A percentile compares a stretch with the other conserved stretches of the same genome.
Conservation (phyloP, 805 yeast species). For the Hanseniaspora nectarophila region DNA sequence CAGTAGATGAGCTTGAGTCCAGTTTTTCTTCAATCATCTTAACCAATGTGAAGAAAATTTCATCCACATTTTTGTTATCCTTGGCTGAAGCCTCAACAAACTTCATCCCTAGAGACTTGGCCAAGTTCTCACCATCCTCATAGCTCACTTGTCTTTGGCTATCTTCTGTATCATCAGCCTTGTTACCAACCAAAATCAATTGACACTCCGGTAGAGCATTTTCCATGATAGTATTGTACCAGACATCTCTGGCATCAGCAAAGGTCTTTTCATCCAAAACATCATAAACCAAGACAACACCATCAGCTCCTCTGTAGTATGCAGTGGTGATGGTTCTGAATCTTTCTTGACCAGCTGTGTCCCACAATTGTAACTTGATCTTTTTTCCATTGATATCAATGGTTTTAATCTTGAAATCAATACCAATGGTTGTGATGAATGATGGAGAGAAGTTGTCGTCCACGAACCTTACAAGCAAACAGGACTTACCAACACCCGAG, state of each 20-base stretch:
- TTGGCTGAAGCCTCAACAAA: conserved; percentile 96
- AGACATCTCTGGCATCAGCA: conserved; percentile 69
- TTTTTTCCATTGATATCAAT: conserved; percentile 86
- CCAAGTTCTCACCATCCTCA: conserved; percentile 85
- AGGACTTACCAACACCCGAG: conserved; percentile 84
- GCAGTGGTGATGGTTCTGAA: conserved; percentile 92
- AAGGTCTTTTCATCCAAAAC: conserved; percentile 84
- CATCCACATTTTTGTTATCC: conserved; percentile 82
- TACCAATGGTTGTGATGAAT: conserved; percentile 94
- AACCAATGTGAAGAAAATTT: conserved; percentile 81
- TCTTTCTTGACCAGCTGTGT: conserved; percentile 95
- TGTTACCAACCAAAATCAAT: conserved; percentile 87
- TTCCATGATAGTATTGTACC: conserved; percentile 92
- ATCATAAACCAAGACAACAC: conserved; percentile 72
- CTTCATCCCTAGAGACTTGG: conserved; percentile 75
- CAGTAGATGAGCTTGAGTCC: conserved; percentile 4
- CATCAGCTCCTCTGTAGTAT: conserved; percentile 82
- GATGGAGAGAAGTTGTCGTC: conserved; percentile 95
- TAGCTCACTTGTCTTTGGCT: conserved; percentile 74
- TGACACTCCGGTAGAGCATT: conserved; percentile 96
- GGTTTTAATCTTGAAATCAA: conserved; percentile 94
- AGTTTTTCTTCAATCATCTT: conserved; percentile 73
- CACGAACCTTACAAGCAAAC: conserved; percentile 81
- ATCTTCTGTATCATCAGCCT: conserved; percentile 46
- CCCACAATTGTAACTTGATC: conserved; percentile 93